These are phyloP conservation scores for Nicotiana otophora DNA, from an alignment of 257 asterid genomes.

Conservation along the genomic window DNA sequence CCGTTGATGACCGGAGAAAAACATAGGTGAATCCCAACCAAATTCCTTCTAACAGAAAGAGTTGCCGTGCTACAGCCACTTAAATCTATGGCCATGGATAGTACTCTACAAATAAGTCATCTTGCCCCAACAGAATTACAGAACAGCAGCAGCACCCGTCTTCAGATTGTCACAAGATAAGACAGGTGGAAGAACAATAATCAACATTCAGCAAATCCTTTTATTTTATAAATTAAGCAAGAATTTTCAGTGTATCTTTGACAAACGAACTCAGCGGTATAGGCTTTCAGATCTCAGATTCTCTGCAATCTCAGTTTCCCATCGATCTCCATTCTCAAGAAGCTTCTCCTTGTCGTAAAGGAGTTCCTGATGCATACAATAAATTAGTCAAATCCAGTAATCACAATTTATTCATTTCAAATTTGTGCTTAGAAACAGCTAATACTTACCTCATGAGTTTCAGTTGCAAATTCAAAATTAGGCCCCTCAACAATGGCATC, in stretches of 20 bases:
- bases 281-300: slow-evolving; percentile 91
- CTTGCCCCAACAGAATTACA: neutral
- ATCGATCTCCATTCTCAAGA: slow-evolving; percentile 87
- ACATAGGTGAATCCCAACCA: too few relatives aligned
- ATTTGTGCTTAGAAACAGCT: neutral
- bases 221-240: neutral
- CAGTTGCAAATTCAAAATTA: slow-evolving; percentile 92
- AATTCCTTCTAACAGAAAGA: too few relatives aligned
- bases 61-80: neutral
- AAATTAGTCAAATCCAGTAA: neutral
- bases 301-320: slow-evolving; percentile 97
- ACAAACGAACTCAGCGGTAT: slow-evolving; percentile 46
- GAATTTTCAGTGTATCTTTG: neutral
- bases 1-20: neutral
- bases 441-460: slow-evolving; percentile 71
- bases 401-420: neutral
- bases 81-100: neutral
- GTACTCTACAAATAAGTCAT: neutral
- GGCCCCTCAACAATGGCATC: slow-evolving; percentile 99
- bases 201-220: neutral
- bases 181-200: neutral
- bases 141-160: neutral
- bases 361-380: slow-evolving; percentile 50
- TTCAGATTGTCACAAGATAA: neutral
- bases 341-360: slow-evolving; percentile 95